Base-by-base conservation (phyloP, 306 rosid genomes). In the Sicyos edulis region DNA sequence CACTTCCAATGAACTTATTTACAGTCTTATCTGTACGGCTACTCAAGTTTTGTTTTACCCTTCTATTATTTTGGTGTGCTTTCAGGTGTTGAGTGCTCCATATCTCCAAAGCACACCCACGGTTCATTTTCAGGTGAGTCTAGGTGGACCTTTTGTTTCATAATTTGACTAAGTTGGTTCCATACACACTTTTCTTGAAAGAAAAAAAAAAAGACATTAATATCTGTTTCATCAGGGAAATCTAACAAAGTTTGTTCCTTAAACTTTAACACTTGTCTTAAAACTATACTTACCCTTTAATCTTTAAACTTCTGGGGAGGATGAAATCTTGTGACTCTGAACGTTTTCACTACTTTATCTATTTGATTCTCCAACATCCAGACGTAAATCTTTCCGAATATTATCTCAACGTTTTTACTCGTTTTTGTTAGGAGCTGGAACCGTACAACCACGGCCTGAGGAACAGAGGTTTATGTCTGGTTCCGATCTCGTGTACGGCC, bases 61-160 rank as follows among this genome's bases (percentile, higher is more conserved):
- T 67, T 12, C 20, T 21, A 11, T 49, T 56, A 13, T 34, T 16
- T 54, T 72, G 45, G 19, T 63, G 53, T 49, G 77, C 70, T 67
- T 75, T 76, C 88, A 93, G 99, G 91, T 91, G 75, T 86, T 91
- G 64, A 93, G 99, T 71, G 99, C 96, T 64, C 99, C 99, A 62
- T 93, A 93, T 78, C 91, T 92, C 53, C 90, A 88, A 79, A 77
- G 81, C 74, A 73, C 83, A 45, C 72, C 90, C 42, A 54, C 86
- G 54, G 70, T 75, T 63, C 83, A 73, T 74, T 83, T 76, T 77
- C 93, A 84, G 98, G 98, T 90, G 77, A 84, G 71, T 54, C n/a
- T 66, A 45, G 53, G 34, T 66, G 71, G 52, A 44, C 71, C 19
- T 66, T 47, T 66, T 7, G 51, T 37, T 34, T n/a, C 69, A 62